These are phyloP conservation scores for Lathyrus tuberosus DNA, from an alignment of 306 rosid genomes.

Conservation along the genomic window DNA sequence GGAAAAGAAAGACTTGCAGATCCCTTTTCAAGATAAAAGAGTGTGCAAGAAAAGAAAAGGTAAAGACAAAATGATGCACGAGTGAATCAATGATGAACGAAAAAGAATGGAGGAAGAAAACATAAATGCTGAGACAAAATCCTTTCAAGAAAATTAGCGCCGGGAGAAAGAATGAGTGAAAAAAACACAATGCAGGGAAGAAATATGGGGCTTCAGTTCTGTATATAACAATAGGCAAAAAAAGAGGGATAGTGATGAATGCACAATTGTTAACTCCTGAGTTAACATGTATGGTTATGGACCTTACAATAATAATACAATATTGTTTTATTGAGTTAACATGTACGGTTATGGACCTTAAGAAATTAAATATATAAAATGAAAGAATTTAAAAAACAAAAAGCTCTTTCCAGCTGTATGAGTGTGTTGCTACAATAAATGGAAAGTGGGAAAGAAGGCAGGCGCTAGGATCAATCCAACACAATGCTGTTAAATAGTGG, in stretches of 20 bases:
- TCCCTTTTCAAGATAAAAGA: neutral
- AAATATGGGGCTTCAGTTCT: neutral
- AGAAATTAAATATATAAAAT: neutral
- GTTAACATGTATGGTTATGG: neutral
- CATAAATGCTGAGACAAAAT: neutral
- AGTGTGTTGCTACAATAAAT: slow-evolving; percentile 8
- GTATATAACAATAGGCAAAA: neutral
- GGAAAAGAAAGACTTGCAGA: neutral
- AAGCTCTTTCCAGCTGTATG: neutral
- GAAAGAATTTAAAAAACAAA: neutral
- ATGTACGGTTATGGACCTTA: neutral
- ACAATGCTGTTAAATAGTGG: too few species aligned
- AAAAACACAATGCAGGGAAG: neutral
- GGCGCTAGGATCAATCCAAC: neutral
- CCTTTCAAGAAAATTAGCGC: neutral
- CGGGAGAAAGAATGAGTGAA: neutral
- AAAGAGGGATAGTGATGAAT: neutral
- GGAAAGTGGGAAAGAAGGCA: neutral
- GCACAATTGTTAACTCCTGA: neutral
- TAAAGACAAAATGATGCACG: neutral
- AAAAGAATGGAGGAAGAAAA: neutral
- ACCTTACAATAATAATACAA: too few species aligned
- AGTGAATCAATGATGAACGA: neutral
- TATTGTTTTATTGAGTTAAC: neutral
- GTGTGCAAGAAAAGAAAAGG: neutral